Evolutionary conservation across 768 basidiomycete species (phyloP), one percentile per base, ranked within the genome.

Genomic region (Lactarius deliciosus): DNA sequence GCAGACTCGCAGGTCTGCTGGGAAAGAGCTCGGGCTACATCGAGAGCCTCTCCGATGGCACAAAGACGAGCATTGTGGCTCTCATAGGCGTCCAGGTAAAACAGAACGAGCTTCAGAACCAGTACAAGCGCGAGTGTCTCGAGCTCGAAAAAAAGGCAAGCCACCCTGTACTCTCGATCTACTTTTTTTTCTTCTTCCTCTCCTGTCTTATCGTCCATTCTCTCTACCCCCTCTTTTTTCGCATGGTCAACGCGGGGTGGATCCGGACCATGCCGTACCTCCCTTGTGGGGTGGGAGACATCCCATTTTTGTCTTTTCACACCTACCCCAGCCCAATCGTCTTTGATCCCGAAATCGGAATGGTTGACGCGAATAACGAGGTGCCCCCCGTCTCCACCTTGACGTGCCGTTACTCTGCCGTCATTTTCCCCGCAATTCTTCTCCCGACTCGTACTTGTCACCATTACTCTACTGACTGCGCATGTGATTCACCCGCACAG

Each of bases 21-120:
- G 96, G 96, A 58, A 89, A 88, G 77, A 93, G 92, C 74, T 96
- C 93, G 16, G 95, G 95, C 16, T 99, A 99, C 80, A 86, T 99
- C 80, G 94, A 98, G 80, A 83, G 81, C 72, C 85, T 98, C 60
- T 91, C 95, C 13, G 78, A 82, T 56, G 86, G 89, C 54, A 86
- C 96, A 73, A 91, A 91, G 79, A 81, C 86, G 77, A 91, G 87
- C 73, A 79, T 99, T 72, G 92, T 96, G 79, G 96, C 88, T 18
- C 82, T 99, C 74, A 96, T 97, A 77, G 96, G 96, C 61, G 83
- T 99, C 54, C 96, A 98, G 78, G 86, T 86, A 72, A 89, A 94
- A 80, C 94, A 97, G 77, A 86, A 88, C 71, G 89, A 93, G 72
- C 83, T 98, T 54, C 94, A 97, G 76, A 90, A 90, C 73, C 85